These are phyloP conservation scores for Chlorophyllum brunneum DNA, from an alignment of 768 basidiomycete species.

Conservation along the genomic window DNA sequence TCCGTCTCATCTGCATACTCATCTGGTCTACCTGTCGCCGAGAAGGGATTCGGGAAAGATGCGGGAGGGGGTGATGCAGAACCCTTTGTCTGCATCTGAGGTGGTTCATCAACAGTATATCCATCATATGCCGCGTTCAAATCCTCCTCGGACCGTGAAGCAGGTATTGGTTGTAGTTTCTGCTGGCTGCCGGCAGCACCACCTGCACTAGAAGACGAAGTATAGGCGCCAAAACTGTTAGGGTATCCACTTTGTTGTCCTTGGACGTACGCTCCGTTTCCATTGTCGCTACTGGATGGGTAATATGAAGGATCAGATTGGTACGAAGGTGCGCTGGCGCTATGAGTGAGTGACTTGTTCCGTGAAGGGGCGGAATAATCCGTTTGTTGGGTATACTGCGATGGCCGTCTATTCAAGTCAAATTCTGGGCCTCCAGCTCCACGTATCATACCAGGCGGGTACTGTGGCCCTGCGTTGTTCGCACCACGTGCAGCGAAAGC, in stretches of 20 bases:
- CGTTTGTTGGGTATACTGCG: conserved; percentile 4
- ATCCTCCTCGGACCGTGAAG: conserved; percentile 10
- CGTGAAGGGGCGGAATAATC: conserved; percentile 6
- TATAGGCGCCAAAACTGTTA: conserved; percentile 1
- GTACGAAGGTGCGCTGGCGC: neutral
- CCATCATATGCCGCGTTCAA: conserved; percentile 29
- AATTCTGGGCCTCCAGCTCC: conserved; percentile 8
- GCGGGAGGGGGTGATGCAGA: neutral
- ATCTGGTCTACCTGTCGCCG: conserved; percentile 15
- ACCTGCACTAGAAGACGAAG: neutral
- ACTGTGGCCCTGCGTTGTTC: conserved; percentile 11
- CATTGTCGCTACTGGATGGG: neutral
- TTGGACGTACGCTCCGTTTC: neutral
- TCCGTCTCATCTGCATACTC: conserved; percentile 18
- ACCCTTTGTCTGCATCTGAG: neutral
- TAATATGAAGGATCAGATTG: conserved; percentile 1
- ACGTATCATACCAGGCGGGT: conserved; percentile 10
- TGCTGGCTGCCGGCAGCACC: neutral
- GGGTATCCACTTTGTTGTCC: conserved; percentile 7
- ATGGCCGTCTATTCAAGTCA: conserved; percentile 1
- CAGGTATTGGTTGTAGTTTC: neutral
- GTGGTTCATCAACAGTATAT: conserved; percentile 22
- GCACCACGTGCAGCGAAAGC: conserved; percentile 30
- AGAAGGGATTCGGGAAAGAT: conserved; percentile 19
- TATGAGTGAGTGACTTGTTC: conserved; percentile 3